Evolutionary conservation across 1,139 yeast species (phyloP), one percentile per base, ranked within the genome.

Genomic region (Suhomyces kunorum): DNA sequence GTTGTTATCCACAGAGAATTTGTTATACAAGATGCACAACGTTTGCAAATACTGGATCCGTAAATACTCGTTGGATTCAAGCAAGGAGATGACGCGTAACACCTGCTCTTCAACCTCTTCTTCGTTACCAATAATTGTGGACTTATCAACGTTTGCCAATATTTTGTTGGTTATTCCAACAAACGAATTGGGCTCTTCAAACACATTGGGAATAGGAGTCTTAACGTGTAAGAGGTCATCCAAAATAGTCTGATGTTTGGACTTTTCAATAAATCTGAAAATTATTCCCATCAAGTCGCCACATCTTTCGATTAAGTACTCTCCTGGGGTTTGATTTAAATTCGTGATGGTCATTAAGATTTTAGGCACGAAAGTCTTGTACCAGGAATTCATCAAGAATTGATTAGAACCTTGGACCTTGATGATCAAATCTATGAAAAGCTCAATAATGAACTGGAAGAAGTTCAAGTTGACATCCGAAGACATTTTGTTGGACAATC

Each of bases 21-120:
- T 72, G 57, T 87, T 87, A n/a, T 77, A 63, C 17, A 83, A 43
- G 23, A 87, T 56, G 3, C 87, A 67, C 14, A 85, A 53, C 13
- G 76, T 59, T 51, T 86, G 81, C 33, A 86, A 65, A 49, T 83
- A 83, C 1, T 80, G 80, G 15, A 82, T 60, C 49, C 80, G 73
- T 29, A 68, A 58, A 34, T 65, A 67, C 38, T 45, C 63, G 27
- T 55, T 54, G 1, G 27, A 30, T 5, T 32, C 33, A 4, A 28
- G 34, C 5, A 40, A 27, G n/a, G 48, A 47, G 4, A 66, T 44
- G 3, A 63, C 43, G 1, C 39, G 26, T 4, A 63, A 44, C 1
- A 63, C 36, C 13, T 48, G 44, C 2, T 54, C 51, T 4, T 46
- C 17, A 58, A 44, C 6, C 31, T 45, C 27, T 14, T 38, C 27